Evolutionary conservation across 2,329 filamentous ascomycete genomes (phyloP).

Genomic region (Shiraia bambusicola): DNA sequence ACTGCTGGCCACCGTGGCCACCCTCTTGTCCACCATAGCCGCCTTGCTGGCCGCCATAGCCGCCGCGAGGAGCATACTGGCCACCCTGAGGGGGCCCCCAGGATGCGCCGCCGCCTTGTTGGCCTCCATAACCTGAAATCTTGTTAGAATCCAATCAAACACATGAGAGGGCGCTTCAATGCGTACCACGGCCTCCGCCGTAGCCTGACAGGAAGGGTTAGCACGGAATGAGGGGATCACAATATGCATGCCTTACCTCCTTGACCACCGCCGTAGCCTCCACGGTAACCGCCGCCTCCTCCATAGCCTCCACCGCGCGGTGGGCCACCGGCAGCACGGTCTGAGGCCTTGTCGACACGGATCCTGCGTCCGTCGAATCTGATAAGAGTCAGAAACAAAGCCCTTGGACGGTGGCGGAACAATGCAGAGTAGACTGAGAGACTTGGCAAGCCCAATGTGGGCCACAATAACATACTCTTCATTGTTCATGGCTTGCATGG

Average conservation of each 20-base stretch:
- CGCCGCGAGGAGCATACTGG: constrained; percentile 33
- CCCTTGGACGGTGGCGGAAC: neutral
- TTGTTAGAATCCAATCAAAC: constrained; percentile 2
- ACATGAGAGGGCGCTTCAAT: neutral
- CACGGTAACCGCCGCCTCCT: constrained; percentile 31
- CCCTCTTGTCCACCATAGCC: constrained; percentile 32
- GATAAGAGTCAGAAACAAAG: constrained; percentile 18
- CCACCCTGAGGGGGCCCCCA: constrained; percentile 36
- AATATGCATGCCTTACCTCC: constrained; percentile 14
- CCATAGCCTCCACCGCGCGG: constrained; percentile 39
- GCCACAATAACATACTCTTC: constrained; percentile 68
- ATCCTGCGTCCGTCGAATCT: constrained; percentile 94
- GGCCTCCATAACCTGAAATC: constrained; percentile 23
- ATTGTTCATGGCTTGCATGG: constrained; percentile 81
- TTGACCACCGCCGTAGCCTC: constrained; percentile 30
- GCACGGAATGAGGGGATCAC: neutral
- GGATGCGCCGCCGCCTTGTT: constrained; percentile 25
- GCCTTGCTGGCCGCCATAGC: constrained; percentile 32
- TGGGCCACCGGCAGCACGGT: constrained; percentile 61
- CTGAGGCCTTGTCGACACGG: constrained; percentile 92
- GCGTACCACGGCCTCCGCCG: constrained; percentile 38
- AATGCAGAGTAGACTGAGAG: neutral
- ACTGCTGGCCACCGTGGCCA: constrained; percentile 38
- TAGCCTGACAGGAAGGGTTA: constrained; percentile 14
- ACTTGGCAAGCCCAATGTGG: neutral